Evolutionary conservation across 306 rosid species (phyloP), one percentile per base, ranked within the genome.

Genomic region (Abrus precatorius): DNA sequence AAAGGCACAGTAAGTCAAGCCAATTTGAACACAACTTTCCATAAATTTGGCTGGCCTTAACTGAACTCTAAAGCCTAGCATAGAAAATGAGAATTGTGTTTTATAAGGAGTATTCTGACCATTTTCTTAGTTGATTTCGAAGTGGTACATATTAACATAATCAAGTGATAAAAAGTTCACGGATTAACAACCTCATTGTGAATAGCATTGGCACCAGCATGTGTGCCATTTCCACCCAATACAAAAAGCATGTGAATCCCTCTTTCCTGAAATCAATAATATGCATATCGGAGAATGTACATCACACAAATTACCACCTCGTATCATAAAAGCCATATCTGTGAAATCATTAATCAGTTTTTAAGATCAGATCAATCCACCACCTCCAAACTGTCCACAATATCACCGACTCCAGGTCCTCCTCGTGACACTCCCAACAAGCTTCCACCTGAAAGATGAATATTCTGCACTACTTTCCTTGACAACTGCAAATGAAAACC

Each of bases 391-490:
- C 89, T 82, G 90, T 93, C 98, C 80, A 92, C 99, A 10, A 96
- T 91, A 70, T 89, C 85, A 83, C 82, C 78, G 67, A 92, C 93
- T 9, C 81, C 70, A 76, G 98, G 97, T 66, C 93, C 98, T 56
- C 99, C 99, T 45, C 99, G 94, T 4, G 99, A 96, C 76, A 96
- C 99, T 80, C 99, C 99, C 86, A 96, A 86, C 84, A 96, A 82
- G 84, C 99, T 96, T 87, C 99, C 99, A 44, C 99, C 99, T 86
- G 98, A 93, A 80, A 96, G 99, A 89, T 96, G 99, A 87, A 96
- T 84, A 70, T 96, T 96, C 84, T 96, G 99, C 74, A 93, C 99
- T 80, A 96, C 97, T 83, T 85, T 96, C 80, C 99, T 84, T 8
- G 98, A 91, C 47, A 96, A 81, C 99, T 96, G 89, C 60, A 47